phyloP scores from a whole-genome alignment of 2,329 filamentous ascomycete species.

The Colletotrichum tropicale region DNA sequence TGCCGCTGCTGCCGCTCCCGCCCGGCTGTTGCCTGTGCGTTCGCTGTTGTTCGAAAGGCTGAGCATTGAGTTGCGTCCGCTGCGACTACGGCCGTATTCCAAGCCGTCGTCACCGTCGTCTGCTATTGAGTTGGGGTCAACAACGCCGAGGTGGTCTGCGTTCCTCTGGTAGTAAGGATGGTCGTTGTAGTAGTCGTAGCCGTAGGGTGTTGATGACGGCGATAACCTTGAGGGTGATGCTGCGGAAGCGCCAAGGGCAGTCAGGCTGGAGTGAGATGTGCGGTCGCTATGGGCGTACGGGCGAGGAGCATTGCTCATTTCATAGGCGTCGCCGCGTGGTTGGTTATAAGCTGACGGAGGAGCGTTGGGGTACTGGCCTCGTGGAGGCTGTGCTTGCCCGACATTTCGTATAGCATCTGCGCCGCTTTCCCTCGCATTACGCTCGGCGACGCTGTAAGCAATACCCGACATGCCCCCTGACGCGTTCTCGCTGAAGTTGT shows the following conservation, averaged over 20 bases:
- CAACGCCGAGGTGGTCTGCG: conserved; percentile 58
- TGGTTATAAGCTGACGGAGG: conserved; percentile 23
- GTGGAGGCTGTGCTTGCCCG: conserved; percentile 28
- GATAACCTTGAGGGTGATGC: conserved; percentile 38
- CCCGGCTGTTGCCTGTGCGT: conserved; percentile 27
- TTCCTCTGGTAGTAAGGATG: conserved; percentile 68
- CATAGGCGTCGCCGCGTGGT: conserved; percentile 25
- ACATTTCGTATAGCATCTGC: conserved; percentile 60
- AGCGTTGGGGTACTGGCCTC: conserved; percentile 24
- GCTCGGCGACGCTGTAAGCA: conserved; percentile 69
- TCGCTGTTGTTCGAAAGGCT: conserved; percentile 53
- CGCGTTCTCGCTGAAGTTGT: conserved; percentile 69
- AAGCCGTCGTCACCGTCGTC: conserved; percentile 91
- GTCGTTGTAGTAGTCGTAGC: conserved; percentile 58
- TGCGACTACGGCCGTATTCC: conserved; percentile 47
- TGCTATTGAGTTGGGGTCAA: conserved; percentile 80
- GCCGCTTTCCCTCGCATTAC: conserved; percentile 68
- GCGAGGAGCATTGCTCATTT: conserved; percentile 14
- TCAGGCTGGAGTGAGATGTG: conserved; percentile 48
- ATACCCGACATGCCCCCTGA: conserved; percentile 72
- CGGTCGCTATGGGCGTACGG: conserved; percentile 29
- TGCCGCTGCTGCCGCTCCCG: conserved; percentile 48
- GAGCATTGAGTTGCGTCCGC: conserved; percentile 63
- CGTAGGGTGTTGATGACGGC: conserved; percentile 55
- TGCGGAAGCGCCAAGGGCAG: conserved; percentile 39